Base-by-base conservation (phyloP, 768 basidiomycete species). In the Stropharia rugosoannulata region DNA sequence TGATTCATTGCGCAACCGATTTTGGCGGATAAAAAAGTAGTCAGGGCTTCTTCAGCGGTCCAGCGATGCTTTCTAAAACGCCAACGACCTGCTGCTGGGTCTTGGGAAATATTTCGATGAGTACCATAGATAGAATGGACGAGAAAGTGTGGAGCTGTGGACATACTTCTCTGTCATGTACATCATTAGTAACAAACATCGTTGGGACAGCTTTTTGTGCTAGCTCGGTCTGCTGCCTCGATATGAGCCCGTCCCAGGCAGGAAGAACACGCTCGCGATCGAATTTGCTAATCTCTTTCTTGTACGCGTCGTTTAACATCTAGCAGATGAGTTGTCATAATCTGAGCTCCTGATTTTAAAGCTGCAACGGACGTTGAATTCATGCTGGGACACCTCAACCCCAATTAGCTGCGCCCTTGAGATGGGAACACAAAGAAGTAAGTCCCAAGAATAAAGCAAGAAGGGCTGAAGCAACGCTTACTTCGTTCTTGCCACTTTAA, bases 201-300 rank as follows among this genome's bases (percentile, higher is more conserved):
- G 82, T 77, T 13, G 92, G 92, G 12, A 93, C 80, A 39, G 78
- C 74, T 43, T 86, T 71, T 29, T 75, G 67, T 60, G 84, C 82
- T 46, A 94, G 73, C 13, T 80, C 71, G 0, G 72, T 65, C 69
- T 94, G 91, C 66, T 94, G 92, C 62, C 81, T 83, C 48, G 80
- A 71, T 16, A 86, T 68, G n/a, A 93, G 75, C 16, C 80, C 81
- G 63, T 90, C 90, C 89, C 90, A 94, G 8, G 89, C 87, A 2
- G 83, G 75, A 5, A 93, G 68, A 9, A 77, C 86, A 37, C 86
- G 78, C 49, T 90, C 84, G n/a, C 62, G 62, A 64, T 93, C 91
- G 64, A 92, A 92, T 58, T 76, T 80, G 38, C 68, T 72, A 37
- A 93, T 66, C 57, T 91, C 90, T 60, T 75, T 81, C 56, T 79